phyloP scores from a whole-genome alignment of 2,329 filamentous ascomycete species.

The Rhynchosporium agropyri region DNA sequence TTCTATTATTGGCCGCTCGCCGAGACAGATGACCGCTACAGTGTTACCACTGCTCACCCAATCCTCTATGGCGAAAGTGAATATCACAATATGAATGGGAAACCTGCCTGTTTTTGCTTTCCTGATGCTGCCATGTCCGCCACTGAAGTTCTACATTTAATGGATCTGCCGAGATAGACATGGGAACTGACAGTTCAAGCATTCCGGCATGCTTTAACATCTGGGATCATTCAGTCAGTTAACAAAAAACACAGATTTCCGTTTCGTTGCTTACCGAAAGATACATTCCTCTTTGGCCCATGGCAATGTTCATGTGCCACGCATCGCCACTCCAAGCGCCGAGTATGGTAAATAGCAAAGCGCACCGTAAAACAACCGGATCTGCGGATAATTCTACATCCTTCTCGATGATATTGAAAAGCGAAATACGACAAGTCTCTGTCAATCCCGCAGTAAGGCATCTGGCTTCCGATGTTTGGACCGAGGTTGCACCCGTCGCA shows the following conservation, averaged over 20 bases:
- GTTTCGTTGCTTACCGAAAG: conserved; percentile 52
- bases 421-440: conserved; percentile 71
- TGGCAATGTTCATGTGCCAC: conserved; percentile 77
- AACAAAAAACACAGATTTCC: not conserved
- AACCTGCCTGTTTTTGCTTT: conserved; percentile 62
- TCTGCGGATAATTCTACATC: conserved; percentile 70
- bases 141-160: conserved; percentile 55
- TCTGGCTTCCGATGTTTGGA: conserved; percentile 65
- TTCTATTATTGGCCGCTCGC: conserved; percentile 2
- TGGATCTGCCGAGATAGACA: conserved; percentile 46
- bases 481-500: conserved; percentile 68
- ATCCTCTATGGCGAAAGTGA: not conserved
- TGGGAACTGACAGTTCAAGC: conserved; percentile 55
- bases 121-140: conserved; percentile 66
- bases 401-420: conserved; percentile 73
- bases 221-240: conserved; percentile 39
- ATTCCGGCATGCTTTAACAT: conserved; percentile 73
- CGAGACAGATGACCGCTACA: conserved; percentile 16
- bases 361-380: conserved; percentile 64
- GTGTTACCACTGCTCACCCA: not conserved
- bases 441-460: conserved; percentile 67
- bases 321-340: conserved; percentile 76
- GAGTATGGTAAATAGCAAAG: conserved; percentile 67
- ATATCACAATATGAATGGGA: conserved; percentile 2
- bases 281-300: conserved; percentile 75